These are phyloP conservation scores for Leccinum aurantiacum DNA, from an alignment of 768 basidiomycete genomes.

Conservation along the genomic window DNA sequence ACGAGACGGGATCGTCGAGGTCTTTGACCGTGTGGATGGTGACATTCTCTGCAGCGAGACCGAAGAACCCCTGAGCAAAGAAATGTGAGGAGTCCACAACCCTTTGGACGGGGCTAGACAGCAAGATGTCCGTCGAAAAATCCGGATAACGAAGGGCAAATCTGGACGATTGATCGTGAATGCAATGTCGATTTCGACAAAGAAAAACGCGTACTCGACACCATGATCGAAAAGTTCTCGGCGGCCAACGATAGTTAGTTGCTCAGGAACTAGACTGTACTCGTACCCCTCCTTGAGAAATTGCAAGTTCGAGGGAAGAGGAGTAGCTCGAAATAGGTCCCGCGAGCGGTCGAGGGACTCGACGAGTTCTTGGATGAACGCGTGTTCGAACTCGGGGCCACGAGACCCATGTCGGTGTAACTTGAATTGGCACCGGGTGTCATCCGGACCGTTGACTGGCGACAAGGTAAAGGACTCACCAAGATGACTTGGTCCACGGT, in stretches of 20 bases:
- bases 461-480: constrained; percentile 20
- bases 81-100: constrained; percentile 43
- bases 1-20: constrained; percentile 36
- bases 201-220: constrained; percentile 29
- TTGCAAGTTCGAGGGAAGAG: constrained; percentile 34
- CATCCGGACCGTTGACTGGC: background rate
- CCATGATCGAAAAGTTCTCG: constrained; percentile 42
- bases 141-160: constrained; percentile 25
- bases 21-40: constrained; percentile 34
- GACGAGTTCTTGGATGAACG: constrained; percentile 35
- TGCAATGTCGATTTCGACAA: background rate
- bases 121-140: constrained; percentile 17
- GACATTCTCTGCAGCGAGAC: constrained; percentile 29
- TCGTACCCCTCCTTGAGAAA: constrained; percentile 41
- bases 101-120: constrained; percentile 19
- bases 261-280: constrained; percentile 34
- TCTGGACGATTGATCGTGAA: constrained; percentile 4
- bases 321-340: constrained; percentile 25
- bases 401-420: constrained; percentile 45
- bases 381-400: constrained; percentile 35
- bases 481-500: constrained; percentile 39
- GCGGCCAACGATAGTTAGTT: constrained; percentile 39
- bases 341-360: constrained; percentile 29
- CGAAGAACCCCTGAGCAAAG: constrained; percentile 42
- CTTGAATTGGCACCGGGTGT: constrained; percentile 20